These are phyloP conservation scores for Gentiana macrophylla DNA, from an alignment of 257 asterid species.

Conservation along the genomic window DNA sequence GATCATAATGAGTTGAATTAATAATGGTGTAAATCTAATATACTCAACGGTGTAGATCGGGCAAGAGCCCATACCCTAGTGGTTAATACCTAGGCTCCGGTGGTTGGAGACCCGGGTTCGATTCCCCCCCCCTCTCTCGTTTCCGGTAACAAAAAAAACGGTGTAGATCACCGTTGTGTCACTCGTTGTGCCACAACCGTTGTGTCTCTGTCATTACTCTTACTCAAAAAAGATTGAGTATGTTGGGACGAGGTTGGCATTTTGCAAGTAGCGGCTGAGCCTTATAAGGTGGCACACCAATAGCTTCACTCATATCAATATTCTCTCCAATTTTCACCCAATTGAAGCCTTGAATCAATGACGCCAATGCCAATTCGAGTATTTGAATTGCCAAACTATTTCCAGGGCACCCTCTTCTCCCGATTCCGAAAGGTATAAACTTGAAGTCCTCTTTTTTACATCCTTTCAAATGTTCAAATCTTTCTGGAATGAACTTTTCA, in stretches of 20 bases:
- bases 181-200: no score
- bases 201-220: no score
- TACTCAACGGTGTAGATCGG: no score
- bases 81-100: no score
- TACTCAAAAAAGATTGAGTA: constrained; percentile 12
- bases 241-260: constrained; percentile 31
- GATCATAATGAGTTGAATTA: no score
- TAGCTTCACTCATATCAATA: constrained; percentile 36
- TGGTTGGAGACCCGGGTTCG: no score
- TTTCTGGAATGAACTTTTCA: constrained; percentile 40
- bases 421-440: constrained; percentile 48
- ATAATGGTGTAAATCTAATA: no score
- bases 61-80: no score
- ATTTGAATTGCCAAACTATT: constrained; percentile 44
- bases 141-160: no score
- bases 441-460: constrained; percentile 20
- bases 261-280: constrained; percentile 40
- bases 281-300: constrained; percentile 39
- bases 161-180: no score
- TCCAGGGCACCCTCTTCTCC: constrained; percentile 71
- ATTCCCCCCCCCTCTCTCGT: no score
- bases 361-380: constrained; percentile 40
- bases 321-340: constrained; percentile 34
- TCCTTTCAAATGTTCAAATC: constrained; percentile 19
- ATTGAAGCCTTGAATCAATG: constrained; percentile 61